Conservation (phyloP, 2,329 filamentous ascomycete genomes). For the Tolypocladium guangdongense region DNA sequence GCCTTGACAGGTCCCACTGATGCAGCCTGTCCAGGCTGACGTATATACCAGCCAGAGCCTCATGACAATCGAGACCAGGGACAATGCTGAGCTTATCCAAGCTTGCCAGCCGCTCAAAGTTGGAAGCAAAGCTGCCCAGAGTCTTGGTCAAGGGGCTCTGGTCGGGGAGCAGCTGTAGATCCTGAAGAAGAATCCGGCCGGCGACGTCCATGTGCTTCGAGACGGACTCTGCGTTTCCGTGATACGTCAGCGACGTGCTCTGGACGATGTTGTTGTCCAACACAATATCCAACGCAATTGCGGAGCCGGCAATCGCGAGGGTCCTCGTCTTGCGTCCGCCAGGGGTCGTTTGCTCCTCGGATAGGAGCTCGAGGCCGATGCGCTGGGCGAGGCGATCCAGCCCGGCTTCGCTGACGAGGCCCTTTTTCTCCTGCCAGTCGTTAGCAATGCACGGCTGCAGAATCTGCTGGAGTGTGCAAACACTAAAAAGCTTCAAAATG, state of each 20-base stretch:
- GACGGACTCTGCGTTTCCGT: constrained; percentile 46
- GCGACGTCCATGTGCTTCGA: constrained; percentile 50
- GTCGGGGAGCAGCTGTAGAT: constrained; percentile 48
- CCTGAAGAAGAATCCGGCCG: constrained; percentile 52
- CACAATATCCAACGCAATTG: constrained; percentile 49
- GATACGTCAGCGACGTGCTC: constrained; percentile 52
- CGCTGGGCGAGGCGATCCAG: constrained; percentile 60
- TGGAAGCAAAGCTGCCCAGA: constrained; percentile 58
- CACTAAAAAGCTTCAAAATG: constrained; percentile 39
- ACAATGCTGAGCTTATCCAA: constrained; percentile 62
- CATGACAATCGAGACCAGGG: constrained; percentile 62
- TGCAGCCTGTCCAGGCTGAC: constrained; percentile 59
- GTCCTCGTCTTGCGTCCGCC: constrained; percentile 39
- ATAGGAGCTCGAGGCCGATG: constrained; percentile 54
- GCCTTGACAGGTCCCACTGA: constrained; percentile 53
- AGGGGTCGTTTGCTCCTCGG: constrained; percentile 40
- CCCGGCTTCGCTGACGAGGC: constrained; percentile 62
- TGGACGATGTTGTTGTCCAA: constrained; percentile 52
- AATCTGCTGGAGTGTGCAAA: constrained; percentile 16
- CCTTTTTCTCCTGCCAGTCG: constrained; percentile 32
- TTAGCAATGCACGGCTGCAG: constrained; percentile 2
- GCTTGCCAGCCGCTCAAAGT: constrained; percentile 57
- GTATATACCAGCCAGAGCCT: constrained; percentile 65
- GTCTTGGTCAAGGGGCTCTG: constrained; percentile 59
- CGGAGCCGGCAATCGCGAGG: constrained; percentile 51